phyloP scores from a whole-genome alignment of 1,139 yeast species.

The Debaryomyces robertsiae region DNA sequence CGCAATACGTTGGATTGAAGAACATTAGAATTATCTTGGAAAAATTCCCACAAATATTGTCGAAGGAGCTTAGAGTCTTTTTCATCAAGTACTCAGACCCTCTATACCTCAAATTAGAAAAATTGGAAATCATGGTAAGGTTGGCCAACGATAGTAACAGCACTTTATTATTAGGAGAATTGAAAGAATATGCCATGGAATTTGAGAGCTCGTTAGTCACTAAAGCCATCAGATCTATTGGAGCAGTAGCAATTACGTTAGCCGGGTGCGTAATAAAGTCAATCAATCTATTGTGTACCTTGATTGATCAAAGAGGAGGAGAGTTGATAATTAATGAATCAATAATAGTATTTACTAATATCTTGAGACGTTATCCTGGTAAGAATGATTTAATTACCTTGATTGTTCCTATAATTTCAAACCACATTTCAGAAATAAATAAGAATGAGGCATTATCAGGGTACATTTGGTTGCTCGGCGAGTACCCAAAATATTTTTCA shows the following conservation, averaged over 20 bases:
- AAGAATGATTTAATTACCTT: conserved; percentile 59
- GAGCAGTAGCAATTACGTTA: conserved; percentile 85
- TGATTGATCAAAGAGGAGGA: conserved; percentile 73
- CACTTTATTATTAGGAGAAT: conserved; percentile 72
- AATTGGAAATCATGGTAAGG: conserved; percentile 85
- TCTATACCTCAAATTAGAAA: conserved; percentile 86
- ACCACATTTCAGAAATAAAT: conserved; percentile 59
- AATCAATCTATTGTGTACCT: conserved; percentile 72
- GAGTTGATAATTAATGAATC: conserved; percentile 82
- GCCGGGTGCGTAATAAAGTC: conserved; percentile 63
- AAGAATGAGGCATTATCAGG: conserved; percentile 69
- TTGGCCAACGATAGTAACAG: conserved; percentile 75
- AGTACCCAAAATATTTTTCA: conserved; percentile 77
- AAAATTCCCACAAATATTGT: conserved; percentile 78
- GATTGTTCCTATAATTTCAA: conserved; percentile 69
- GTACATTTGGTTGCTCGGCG: conserved; percentile 90
- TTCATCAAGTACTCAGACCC: conserved; percentile 96
- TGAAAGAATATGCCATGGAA: conserved; percentile 92
- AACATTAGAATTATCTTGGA: conserved; percentile 89
- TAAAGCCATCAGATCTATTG: conserved; percentile 79
- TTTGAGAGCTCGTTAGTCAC: conserved; percentile 88
- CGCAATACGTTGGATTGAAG: conserved; percentile 92
- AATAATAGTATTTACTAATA: conserved; percentile 72
- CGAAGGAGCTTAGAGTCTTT: conserved; percentile 84
- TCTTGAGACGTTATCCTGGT: conserved; percentile 77